Conservation (phyloP, 1,139 yeast genomes). For the Blastobotrys raffinosifermentans region DNA sequence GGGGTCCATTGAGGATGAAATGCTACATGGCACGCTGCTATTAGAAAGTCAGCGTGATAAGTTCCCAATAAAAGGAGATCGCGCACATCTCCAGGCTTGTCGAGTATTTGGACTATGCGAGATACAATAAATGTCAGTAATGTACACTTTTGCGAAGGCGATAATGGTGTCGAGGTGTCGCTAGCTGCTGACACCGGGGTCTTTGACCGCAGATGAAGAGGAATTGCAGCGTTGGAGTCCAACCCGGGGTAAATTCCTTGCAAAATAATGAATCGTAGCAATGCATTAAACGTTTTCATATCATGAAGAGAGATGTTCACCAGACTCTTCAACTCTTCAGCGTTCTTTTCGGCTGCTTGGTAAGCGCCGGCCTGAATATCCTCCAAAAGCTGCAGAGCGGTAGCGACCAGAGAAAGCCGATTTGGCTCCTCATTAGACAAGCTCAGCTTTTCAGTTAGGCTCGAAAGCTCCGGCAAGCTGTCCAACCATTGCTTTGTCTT, state of each 20-base stretch:
- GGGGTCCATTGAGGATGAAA: constrained; percentile 34
- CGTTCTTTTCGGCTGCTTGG: not conserved
- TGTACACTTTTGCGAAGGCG: not conserved
- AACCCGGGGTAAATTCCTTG: constrained; percentile 68
- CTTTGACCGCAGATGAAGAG: constrained; percentile 49
- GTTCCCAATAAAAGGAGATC: constrained; percentile 33
- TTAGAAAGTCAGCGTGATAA: constrained; percentile 59
- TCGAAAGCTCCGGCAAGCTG: no score
- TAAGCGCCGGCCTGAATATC: constrained; percentile 7
- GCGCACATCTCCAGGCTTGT: constrained; percentile 55
- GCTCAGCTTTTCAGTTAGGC: no score
- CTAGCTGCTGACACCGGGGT: constrained; percentile 22
- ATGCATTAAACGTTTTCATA: constrained; percentile 61
- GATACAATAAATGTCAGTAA: constrained; percentile 28
- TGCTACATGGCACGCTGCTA: constrained; percentile 48
- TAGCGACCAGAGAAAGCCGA: no score
- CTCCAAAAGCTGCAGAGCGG: constrained; percentile 12
- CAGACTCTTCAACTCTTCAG: constrained; percentile 32
- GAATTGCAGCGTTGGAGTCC: constrained; percentile 55
- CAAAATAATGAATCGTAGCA: constrained; percentile 58
- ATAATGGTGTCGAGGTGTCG: constrained; percentile 1
- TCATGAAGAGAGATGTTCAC: constrained; percentile 79
- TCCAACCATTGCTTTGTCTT: no score
- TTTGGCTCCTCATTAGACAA: no score
- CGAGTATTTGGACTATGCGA: constrained; percentile 51